Base-by-base conservation (phyloP, 179 eudicot species). In the Heliamphora pulchella region DNA sequence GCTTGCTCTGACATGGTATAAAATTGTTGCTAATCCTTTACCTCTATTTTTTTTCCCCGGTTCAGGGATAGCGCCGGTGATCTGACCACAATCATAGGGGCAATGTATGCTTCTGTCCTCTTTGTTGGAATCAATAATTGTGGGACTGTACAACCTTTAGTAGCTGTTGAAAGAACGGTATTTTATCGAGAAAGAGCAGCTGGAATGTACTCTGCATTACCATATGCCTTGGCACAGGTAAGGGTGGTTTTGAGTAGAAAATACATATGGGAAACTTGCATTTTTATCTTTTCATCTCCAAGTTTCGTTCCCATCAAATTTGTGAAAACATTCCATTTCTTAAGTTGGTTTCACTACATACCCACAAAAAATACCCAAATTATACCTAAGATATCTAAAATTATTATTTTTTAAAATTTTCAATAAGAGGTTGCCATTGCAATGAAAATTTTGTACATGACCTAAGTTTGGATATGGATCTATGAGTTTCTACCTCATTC, bases 181-280 rank as follows among this genome's bases (percentile, higher is more conserved):
- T 93, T 91, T 82, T 94, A 94, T 78, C 83, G 97, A 81, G 98
- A 94, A 87, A 85, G 87, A 80, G 98, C 98, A 59, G 96, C 98
- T 1, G 97, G 98, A 66, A 93, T 94, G 98, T 94, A 94, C 82
- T 94, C 97, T 48, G 97, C 97, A 18, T 72, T 94, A 73, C 98
- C 98, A 68, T 94, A 94, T 76, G 97, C 96, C 84, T 78, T 94
- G 79, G 87, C 96, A 78, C 98, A 93, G 94, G 98, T 93, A 9
- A 79, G 39, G 3, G 46, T 20, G n/a, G n/a, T n/a, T n/a, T n/a
- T n/a, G n/a, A n/a, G n/a, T n/a, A n/a, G n/a, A n/a, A n/a, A n/a
- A n/a, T n/a, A n/a, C n/a, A n/a, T n/a, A n/a, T n/a, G n/a, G n/a
- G n/a, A n/a, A n/a, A n/a, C n/a, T n/a, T n/a, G n/a, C n/a, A n/a